Evolutionary conservation across 2,329 filamentous ascomycete genomes (phyloP).

Genomic region (Tolypocladium ophioglossoides): DNA sequence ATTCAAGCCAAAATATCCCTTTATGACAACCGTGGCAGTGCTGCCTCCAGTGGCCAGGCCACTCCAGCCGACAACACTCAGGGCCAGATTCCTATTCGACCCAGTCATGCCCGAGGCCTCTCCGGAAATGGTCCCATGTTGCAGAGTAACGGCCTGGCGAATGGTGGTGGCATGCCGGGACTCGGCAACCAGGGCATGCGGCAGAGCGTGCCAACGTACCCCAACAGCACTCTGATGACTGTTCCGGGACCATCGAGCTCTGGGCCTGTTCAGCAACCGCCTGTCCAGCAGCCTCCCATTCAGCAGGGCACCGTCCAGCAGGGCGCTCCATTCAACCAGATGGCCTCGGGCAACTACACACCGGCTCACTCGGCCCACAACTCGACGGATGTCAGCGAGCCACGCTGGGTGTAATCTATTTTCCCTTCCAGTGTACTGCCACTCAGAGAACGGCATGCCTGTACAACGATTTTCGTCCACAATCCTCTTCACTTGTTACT

Average conservation of each 20-base stretch:
- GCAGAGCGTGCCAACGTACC: constrained; percentile 24
- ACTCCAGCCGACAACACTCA: constrained; percentile 42
- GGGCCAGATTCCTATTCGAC: constrained; percentile 42
- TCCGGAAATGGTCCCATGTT: constrained; percentile 28
- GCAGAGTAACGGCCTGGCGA: constrained; percentile 15
- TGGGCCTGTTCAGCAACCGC: constrained; percentile 16
- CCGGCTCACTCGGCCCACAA: constrained; percentile 13
- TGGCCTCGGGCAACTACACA: constrained; percentile 14
- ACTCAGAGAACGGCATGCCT: constrained; percentile 15
- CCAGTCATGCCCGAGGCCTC: constrained; percentile 30
- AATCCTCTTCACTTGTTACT: constrained; percentile 11
- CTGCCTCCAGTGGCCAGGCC: constrained; percentile 35
- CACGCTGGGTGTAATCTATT: constrained; percentile 27
- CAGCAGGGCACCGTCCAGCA: neutral
- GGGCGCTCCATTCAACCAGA: constrained; percentile 16
- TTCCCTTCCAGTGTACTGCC: constrained; percentile 11
- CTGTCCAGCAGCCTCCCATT: neutral
- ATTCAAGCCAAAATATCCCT: constrained; percentile 79
- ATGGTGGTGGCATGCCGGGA: constrained; percentile 12
- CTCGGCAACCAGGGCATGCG: constrained; percentile 14
- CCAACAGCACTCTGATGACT: constrained; percentile 19
- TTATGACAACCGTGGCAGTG: constrained; percentile 38
- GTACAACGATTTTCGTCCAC: constrained; percentile 20
- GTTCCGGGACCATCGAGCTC: constrained; percentile 16
- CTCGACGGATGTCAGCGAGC: constrained; percentile 20